phyloP scores from a whole-genome alignment of 176 grass and related monocot species.

The Oryza coarctata region DNA sequence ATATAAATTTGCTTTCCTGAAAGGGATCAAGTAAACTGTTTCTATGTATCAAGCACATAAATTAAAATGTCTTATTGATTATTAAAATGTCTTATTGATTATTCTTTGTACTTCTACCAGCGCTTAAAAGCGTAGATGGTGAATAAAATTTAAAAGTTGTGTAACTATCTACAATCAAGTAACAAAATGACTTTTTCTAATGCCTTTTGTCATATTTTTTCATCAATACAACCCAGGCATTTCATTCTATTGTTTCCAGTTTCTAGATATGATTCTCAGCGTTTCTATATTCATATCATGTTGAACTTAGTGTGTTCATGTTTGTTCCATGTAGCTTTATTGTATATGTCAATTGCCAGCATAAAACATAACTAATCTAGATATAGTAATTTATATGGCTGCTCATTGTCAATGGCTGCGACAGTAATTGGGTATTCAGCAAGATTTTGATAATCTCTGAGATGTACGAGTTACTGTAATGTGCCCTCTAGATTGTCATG shows the following conservation, averaged over 20 bases:
- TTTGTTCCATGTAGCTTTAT: background rate
- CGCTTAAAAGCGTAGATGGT: background rate
- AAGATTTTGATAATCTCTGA: background rate
- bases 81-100: background rate
- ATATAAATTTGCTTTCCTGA: constrained; percentile 14
- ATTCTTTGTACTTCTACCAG: background rate
- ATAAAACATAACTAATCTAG: background rate
- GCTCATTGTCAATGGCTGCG: background rate
- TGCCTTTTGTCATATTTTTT: background rate
- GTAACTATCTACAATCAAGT: background rate
- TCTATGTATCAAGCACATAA: background rate
- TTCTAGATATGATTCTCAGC: background rate
- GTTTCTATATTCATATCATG: background rate
- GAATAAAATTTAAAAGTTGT: background rate
- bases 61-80: background rate
- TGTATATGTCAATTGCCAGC: background rate
- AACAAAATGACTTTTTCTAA: background rate
- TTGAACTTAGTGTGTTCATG: background rate
- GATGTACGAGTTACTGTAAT: background rate
- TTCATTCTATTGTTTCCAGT: background rate
- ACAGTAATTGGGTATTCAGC: background rate
- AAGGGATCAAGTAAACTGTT: background rate
- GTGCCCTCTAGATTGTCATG: background rate
- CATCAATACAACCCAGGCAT: no score
- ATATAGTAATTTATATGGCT: background rate